phyloP scores from a whole-genome alignment of 2,329 filamentous ascomycete species.

The Hymenoscyphus scutula region DNA sequence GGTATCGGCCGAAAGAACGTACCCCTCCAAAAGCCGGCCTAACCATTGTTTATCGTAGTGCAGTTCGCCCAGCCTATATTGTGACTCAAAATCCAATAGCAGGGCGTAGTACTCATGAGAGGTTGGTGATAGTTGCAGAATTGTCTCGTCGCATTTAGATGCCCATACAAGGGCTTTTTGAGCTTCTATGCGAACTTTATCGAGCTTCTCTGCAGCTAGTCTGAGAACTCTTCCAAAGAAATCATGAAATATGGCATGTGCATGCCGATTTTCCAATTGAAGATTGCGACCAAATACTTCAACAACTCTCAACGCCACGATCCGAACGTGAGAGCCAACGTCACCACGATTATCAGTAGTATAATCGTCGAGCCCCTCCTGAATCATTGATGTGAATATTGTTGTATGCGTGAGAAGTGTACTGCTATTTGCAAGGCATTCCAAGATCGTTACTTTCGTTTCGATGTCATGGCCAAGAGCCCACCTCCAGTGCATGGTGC shows the following conservation, averaged over 20 bases:
- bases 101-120: constrained; percentile 7
- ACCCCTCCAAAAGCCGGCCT: constrained; percentile 60
- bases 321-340: constrained; percentile 79
- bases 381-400: constrained; percentile 37
- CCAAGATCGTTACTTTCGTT: constrained; percentile 53
- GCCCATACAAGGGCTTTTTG: constrained; percentile 38
- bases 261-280: constrained; percentile 6
- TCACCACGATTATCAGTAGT: constrained; percentile 87
- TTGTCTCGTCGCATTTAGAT: not conserved
- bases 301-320: constrained; percentile 72
- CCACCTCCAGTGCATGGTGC: constrained; percentile 54
- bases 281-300: constrained; percentile 41
- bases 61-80: not conserved
- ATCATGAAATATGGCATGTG: constrained; percentile 10
- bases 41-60: constrained; percentile 41
- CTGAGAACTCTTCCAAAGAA: constrained; percentile 47
- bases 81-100: not conserved
- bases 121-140: not conserved
- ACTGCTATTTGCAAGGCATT: constrained; percentile 49
- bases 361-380: constrained; percentile 76
- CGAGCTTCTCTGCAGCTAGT: constrained; percentile 83
- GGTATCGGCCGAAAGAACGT: constrained; percentile 72
- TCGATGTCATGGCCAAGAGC: constrained; percentile 48
- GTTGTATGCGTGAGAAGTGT: constrained; percentile 30
- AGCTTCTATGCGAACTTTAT: constrained; percentile 73